Conservation (phyloP, 2,329 filamentous ascomycete species). For the Didymella arachidicola region DNA sequence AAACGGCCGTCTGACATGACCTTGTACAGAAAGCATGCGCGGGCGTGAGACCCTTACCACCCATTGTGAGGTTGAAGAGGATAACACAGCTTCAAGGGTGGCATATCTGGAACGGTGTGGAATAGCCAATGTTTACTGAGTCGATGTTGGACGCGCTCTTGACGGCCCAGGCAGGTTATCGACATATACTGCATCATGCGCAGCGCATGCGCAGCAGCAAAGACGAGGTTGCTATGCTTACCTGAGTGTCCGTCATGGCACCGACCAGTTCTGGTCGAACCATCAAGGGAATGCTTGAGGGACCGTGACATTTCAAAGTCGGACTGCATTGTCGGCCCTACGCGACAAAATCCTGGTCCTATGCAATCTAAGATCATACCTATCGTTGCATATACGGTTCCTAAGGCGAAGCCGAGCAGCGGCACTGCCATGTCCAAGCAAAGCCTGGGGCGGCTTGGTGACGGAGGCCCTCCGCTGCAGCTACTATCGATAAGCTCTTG, state of each 20-base stretch:
- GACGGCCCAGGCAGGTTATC: not conserved
- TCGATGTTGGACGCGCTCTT: not conserved
- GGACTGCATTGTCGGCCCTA: not conserved
- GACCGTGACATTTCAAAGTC: not conserved
- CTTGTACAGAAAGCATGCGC: not conserved
- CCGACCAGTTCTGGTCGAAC: not conserved
- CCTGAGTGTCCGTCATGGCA: not conserved
- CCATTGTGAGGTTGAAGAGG: not conserved
- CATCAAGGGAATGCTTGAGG: not conserved
- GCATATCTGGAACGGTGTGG: not conserved
- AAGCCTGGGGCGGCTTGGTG: constrained; percentile 3
- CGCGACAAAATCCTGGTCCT: not conserved
- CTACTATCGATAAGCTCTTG: constrained; percentile 18
- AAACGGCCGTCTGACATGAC: not conserved
- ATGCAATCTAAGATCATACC: not conserved
- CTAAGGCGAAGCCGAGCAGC: not conserved
- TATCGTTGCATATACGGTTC: not conserved
- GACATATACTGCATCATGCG: not conserved
- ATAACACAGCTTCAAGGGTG: not conserved
- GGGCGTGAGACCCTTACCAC: not conserved
- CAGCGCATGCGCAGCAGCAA: not conserved
- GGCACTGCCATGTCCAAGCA: not conserved
- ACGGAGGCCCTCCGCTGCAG: constrained; percentile 13
- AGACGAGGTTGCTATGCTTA: not conserved
- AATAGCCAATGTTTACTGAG: not conserved